Conservation (phyloP, 495 filamentous ascomycete genomes). For the Podospora pseudopauciseta region DNA sequence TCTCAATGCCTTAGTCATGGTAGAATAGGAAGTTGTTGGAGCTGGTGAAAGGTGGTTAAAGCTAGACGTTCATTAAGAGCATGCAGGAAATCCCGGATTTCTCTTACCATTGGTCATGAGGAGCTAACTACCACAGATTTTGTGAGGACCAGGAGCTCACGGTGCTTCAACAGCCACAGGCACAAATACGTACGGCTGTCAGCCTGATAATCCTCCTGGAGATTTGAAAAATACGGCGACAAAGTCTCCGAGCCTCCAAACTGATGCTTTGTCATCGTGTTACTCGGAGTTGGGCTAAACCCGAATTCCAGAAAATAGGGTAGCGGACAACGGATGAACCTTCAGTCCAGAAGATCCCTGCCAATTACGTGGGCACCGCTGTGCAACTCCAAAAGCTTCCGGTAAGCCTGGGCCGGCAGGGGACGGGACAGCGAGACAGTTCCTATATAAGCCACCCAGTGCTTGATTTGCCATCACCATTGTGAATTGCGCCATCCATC, state of each 20-base stretch:
- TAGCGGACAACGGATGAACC: not conserved
- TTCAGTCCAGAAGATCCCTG: not conserved
- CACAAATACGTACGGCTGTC: no score
- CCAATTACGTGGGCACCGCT: not conserved
- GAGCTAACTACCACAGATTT: no score
- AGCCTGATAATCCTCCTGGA: not conserved
- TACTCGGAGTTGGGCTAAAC: not conserved
- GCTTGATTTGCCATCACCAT: not conserved
- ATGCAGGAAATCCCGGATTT: no score
- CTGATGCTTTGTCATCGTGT: not conserved
- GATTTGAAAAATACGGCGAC: not conserved
- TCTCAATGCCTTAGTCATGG: no score
- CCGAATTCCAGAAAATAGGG: not conserved
- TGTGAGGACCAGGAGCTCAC: no score
- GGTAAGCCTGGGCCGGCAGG: not conserved
- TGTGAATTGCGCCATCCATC: constrained; percentile 9
- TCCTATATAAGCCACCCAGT: not conserved
- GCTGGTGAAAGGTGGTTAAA: no score
- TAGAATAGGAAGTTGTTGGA: no score
- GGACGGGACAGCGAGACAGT: not conserved
- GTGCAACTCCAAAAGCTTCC: not conserved
- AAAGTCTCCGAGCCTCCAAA: not conserved
- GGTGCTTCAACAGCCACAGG: no score
- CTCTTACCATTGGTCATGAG: no score
- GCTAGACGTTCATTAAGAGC: no score